Evolutionary conservation across 208 protist genomes (phyloP), one percentile per base, ranked within the genome.

Genomic region (Leishmania mexicana): DNA sequence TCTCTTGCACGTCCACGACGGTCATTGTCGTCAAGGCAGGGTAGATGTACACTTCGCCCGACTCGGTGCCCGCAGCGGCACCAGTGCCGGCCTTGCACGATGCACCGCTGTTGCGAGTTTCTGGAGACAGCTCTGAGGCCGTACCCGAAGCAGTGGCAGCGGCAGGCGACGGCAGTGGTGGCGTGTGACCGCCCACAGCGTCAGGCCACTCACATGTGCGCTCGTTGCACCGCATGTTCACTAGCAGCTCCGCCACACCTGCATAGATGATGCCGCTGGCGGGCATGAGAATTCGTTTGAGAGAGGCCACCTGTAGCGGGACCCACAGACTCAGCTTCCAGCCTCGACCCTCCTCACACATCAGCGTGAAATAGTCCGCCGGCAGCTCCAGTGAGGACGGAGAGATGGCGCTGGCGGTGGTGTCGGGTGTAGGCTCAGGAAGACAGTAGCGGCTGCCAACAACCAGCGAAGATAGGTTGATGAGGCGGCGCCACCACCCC

Each of bases 301-400:
- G 40, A 19, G 89, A 88, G 6, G 71, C 68, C 1, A 60, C 64
- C 17, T 75, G 62, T 64, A 97, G 74, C 45, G 87, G 88, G 72
- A 88, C 90, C 94, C 94, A 97, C 71, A 97, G 74, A 86, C 96
- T 94, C 28, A 96, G 64, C 17, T 76, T n/a, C 94, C 92, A 95
- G 42, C 49, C 70, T 40, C 87, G 78, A 64, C 53, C 71, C 38
- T 64, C 86, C 73, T 80, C 79, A 17, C 75, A 71, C 80, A 83
- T 84, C 7, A 97, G 79, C 81, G 95, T 90, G 42, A 80, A 71
- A 68, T 89, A 90, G 79, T 97, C 94, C 8, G 76, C 51, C 24
- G 89, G 89, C 28, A 97, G 77, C 45, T 73, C 79, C 54, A 90
- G n/a, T 47, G 78, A 11, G 28, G 76, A 35, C 38, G 42, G 57